Conservation (phyloP, 768 basidiomycete genomes). For the Glaciozyma martinii region DNA sequence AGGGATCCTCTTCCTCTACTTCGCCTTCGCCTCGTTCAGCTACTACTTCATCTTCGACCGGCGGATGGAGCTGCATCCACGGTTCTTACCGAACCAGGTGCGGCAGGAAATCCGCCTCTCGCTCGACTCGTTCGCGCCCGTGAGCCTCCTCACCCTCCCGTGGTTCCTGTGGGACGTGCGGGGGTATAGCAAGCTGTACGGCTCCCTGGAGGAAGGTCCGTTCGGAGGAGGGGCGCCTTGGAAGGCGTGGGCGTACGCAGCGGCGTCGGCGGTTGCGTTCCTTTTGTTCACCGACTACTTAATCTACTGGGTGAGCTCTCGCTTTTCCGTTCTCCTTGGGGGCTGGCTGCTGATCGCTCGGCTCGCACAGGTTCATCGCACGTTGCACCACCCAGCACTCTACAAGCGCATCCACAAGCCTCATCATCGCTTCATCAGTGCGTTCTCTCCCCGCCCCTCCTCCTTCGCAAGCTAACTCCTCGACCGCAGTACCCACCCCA, state of each 20-base stretch:
- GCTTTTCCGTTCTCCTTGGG: too few relatives aligned
- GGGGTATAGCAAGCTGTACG: slow-evolving; percentile 72
- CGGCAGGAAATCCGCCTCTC: slow-evolving; percentile 62
- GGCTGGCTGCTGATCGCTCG: too few relatives aligned
- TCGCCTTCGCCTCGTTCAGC: slow-evolving; percentile 72
- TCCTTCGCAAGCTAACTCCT: too few relatives aligned
- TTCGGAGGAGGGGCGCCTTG: slow-evolving; percentile 32
- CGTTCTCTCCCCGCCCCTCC: slow-evolving; percentile 39
- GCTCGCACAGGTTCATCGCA: slow-evolving; percentile 50
- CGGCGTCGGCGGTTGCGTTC: slow-evolving; percentile 43
- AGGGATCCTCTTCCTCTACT: slow-evolving; percentile 79
- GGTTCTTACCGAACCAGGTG: slow-evolving; percentile 80
- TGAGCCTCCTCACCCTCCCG: slow-evolving; percentile 76
- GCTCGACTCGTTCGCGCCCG: slow-evolving; percentile 66
- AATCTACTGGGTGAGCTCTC: slow-evolving; percentile 70
- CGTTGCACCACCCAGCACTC: slow-evolving; percentile 68
- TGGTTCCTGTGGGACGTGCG: slow-evolving; percentile 90
- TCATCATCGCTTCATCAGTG: slow-evolving; percentile 97
- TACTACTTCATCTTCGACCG: slow-evolving; percentile 85
- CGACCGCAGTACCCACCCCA: slow-evolving; percentile 79
- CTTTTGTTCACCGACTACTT: slow-evolving; percentile 83
- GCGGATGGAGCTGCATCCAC: slow-evolving; percentile 63
- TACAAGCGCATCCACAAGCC: slow-evolving; percentile 95
- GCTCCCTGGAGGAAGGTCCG: slow-evolving; percentile 59
- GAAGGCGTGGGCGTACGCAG: slow-evolving; percentile 30